phyloP scores from a whole-genome alignment of 768 basidiomycete genomes.

The Harrya chromipes region DNA sequence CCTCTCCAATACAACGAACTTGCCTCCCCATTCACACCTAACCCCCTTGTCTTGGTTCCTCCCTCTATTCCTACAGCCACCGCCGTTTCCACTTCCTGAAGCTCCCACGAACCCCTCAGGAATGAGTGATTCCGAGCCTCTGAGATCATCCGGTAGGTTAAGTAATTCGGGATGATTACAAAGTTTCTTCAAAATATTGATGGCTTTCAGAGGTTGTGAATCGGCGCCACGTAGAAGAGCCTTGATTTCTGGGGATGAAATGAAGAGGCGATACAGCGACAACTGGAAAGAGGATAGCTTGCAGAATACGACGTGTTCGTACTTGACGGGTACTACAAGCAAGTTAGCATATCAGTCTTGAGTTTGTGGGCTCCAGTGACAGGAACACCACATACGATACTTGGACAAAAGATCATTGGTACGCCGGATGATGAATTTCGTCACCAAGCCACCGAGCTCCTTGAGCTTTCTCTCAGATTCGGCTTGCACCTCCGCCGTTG shows the following conservation, averaged over 20 bases:
- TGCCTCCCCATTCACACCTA: constrained; percentile 83
- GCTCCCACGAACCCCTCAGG: constrained; percentile 78
- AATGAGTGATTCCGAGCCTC: constrained; percentile 75
- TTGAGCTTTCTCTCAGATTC: constrained; percentile 87
- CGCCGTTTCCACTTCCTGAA: constrained; percentile 4
- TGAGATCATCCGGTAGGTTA: constrained; percentile 78
- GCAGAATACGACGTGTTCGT: constrained; percentile 97
- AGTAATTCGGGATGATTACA: constrained; percentile 95
- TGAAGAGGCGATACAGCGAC: constrained; percentile 84
- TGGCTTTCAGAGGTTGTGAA: constrained; percentile 94
- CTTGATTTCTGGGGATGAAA: constrained; percentile 89
- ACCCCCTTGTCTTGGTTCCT: constrained; percentile 43
- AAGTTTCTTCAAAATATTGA: constrained; percentile 90
- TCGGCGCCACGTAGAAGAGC: constrained; percentile 81
- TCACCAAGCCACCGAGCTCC: constrained; percentile 82
- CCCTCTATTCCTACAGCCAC: constrained; percentile 40
- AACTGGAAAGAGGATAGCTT: constrained; percentile 80
- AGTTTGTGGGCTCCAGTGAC: not conserved
- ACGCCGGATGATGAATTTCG: constrained; percentile 91
- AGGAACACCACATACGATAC: constrained; percentile 61
- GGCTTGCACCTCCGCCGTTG: constrained; percentile 74
- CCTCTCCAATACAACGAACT: constrained; percentile 93
- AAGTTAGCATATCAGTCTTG: constrained; percentile 7
- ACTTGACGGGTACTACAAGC: constrained; percentile 89
- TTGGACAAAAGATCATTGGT: constrained; percentile 95